Base-by-base conservation (phyloP, 2,329 filamentous ascomycete species). In the Hypoxylon sp. region DNA sequence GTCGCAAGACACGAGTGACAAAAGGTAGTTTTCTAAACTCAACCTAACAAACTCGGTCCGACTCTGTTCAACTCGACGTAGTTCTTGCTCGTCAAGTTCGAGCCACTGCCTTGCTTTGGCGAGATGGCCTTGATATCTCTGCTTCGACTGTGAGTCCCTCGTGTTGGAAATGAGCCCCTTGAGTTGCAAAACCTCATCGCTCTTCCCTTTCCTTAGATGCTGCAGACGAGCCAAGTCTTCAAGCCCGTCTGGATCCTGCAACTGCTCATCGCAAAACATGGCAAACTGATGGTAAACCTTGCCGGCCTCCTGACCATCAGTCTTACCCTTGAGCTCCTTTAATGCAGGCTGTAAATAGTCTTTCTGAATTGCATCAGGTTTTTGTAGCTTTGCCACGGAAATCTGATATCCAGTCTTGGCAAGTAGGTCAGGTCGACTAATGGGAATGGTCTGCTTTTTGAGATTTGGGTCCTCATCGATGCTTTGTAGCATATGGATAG, bases 251-350 rank as follows among this genome's bases (percentile, higher is more conserved):
- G 91, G 88, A 75, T 95, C 95, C 74, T 97, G 92, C 9, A 99
- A 84, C 78, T 99, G 96, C 75, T 94, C 90, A 78, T 99, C 95
- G 75, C 97, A 99, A 78, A 99, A 99, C 57, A 90, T 88, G 26
- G 97, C 96, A 79, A 98, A 98, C 74, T 97, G 93, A 77, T 98
- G 94, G 75, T 94, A 98, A 0, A 98, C 96, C 72, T 93, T 87
- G 0, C 94, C 94, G 1, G 94, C 92, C 67, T 95, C 92, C 48
- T 87, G 84, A 1, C 92, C 92, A 59, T 90, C 86, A 4, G 82
- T 86, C 50, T 87, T 86, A 1, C 90, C 90, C 74, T 89, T 91
- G 6, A 99, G 84, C 76, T 97, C 93, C 72, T 90, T 90, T 29
- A 98, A 89, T 0, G 96, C 94, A 22, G 93, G 93, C 60, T 91